These are phyloP conservation scores for Capronia epimyces DNA, from an alignment of 2,329 filamentous ascomycete genomes.

Conservation along the genomic window DNA sequence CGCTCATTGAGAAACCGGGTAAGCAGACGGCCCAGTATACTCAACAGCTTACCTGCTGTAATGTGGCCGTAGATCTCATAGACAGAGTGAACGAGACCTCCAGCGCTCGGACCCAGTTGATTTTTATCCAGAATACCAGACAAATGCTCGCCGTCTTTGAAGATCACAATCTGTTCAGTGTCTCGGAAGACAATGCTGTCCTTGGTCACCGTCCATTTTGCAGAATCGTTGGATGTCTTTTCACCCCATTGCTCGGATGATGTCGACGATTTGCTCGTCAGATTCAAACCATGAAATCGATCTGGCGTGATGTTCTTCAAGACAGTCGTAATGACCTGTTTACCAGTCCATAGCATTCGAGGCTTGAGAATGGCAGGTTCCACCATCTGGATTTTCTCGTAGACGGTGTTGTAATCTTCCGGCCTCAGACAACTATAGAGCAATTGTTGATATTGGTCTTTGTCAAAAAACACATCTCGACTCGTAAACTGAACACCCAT, in stretches of 20 bases:
- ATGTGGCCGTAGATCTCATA: constrained; percentile 91
- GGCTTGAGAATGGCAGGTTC: constrained; percentile 79
- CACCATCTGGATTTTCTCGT: constrained; percentile 74
- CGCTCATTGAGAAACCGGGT: constrained; percentile 89
- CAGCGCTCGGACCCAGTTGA: constrained; percentile 80
- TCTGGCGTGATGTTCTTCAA: constrained; percentile 83
- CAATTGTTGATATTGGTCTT: constrained; percentile 86
- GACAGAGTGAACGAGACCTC: constrained; percentile 83
- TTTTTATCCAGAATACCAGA: constrained; percentile 92
- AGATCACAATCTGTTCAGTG: constrained; percentile 75
- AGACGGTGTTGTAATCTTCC: constrained; percentile 80
- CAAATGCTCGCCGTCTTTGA: constrained; percentile 81
- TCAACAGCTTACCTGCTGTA: constrained; percentile 78
- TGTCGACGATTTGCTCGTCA: constrained; percentile 73
- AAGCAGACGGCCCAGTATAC: constrained; percentile 79
- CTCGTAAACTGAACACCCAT: constrained; percentile 88
- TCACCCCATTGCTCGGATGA: constrained; percentile 72
- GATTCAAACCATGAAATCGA: constrained; percentile 68
- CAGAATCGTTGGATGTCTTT: constrained; percentile 42
- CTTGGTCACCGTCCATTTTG: constrained; percentile 30
- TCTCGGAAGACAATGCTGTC: constrained; percentile 22
- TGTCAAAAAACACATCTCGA: constrained; percentile 83
- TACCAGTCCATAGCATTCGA: constrained; percentile 81
- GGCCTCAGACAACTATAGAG: constrained; percentile 84
- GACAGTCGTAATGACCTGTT: constrained; percentile 89